These are phyloP conservation scores for Solanum appendiculatum DNA, from an alignment of 257 asterid genomes.

Conservation along the genomic window DNA sequence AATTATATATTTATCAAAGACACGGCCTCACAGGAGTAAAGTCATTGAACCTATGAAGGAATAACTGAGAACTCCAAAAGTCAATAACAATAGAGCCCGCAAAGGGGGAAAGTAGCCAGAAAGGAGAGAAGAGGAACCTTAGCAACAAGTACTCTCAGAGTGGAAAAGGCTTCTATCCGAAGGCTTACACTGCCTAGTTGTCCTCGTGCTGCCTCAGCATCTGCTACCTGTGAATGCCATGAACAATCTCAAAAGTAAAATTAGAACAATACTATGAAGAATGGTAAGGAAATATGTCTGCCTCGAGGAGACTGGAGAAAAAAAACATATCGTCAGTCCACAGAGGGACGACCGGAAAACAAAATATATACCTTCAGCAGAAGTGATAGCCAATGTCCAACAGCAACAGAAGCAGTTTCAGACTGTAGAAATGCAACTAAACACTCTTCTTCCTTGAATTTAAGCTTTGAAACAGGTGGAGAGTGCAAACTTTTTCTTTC, in stretches of 20 bases:
- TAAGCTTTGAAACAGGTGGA: slow-evolving; percentile 14
- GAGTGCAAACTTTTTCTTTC: slow-evolving; percentile 23
- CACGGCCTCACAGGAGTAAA: background rate
- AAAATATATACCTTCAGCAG: slow-evolving; percentile 65
- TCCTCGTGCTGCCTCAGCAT: slow-evolving; percentile 74
- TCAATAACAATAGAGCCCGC: background rate
- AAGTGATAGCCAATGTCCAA: slow-evolving; percentile 98
- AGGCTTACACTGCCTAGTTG: slow-evolving; percentile 81
- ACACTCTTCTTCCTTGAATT: slow-evolving; percentile 41
- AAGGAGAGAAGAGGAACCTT: slow-evolving; percentile 42
- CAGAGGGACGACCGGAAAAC: background rate
- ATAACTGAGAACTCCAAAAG: background rate
- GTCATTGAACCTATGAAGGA: background rate
- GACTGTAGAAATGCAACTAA: slow-evolving; percentile 79
- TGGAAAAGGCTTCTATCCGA: slow-evolving; percentile 69
- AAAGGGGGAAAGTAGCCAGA: background rate
- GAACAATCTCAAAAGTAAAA: background rate
- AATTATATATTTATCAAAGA: background rate
- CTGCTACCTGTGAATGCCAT: slow-evolving; percentile 68
- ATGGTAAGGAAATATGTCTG: background rate
- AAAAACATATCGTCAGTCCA: background rate
- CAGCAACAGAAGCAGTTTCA: slow-evolving; percentile 79
- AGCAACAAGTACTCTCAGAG: slow-evolving; percentile 78
- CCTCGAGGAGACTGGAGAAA: background rate
- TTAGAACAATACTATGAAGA: background rate